Conservation (phyloP, 2,329 filamentous ascomycete species). For the Fusarium sambucinum region DNA sequence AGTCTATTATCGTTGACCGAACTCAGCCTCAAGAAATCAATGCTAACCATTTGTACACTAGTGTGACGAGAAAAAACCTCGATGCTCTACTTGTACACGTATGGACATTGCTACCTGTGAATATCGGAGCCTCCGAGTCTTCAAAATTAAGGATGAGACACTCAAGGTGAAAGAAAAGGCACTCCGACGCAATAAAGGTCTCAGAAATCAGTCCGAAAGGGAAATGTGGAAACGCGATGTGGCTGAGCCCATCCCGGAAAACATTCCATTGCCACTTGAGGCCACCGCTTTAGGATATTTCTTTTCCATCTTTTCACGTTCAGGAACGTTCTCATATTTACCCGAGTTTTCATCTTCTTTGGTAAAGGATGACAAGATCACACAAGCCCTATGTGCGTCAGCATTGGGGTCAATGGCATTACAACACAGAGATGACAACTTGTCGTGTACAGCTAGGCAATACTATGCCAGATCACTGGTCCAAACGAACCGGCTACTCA, state of each 20-base stretch:
- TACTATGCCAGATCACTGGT: background rate
- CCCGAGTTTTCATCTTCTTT: background rate
- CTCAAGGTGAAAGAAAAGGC: background rate
- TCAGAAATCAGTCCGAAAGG: background rate
- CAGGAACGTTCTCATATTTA: background rate
- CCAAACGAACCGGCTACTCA: background rate
- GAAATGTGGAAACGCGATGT: background rate
- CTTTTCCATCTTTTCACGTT: background rate
- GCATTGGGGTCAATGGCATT: conserved; percentile 8
- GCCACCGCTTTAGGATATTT: conserved; percentile 6
- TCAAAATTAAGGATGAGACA: conserved; percentile 5
- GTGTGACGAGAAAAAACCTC: conserved; percentile 9
- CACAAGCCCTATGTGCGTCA: conserved; percentile 1
- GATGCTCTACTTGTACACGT: background rate
- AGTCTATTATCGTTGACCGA: background rate
- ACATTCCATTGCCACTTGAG: background rate
- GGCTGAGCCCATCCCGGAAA: background rate
- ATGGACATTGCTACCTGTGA: background rate
- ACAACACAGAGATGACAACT: background rate
- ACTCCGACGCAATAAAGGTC: background rate
- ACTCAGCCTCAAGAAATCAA: fast-evolving
- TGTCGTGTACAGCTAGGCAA: background rate
- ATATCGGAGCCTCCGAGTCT: background rate
- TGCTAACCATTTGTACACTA: background rate
- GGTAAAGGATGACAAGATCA: background rate